A percentile compares a stretch with the other conserved stretches of the same genome.
These are phyloP conservation scores for Paramecium bursaria DNA, from an alignment of 73 alveolate species.

Conservation along the genomic window DNA sequence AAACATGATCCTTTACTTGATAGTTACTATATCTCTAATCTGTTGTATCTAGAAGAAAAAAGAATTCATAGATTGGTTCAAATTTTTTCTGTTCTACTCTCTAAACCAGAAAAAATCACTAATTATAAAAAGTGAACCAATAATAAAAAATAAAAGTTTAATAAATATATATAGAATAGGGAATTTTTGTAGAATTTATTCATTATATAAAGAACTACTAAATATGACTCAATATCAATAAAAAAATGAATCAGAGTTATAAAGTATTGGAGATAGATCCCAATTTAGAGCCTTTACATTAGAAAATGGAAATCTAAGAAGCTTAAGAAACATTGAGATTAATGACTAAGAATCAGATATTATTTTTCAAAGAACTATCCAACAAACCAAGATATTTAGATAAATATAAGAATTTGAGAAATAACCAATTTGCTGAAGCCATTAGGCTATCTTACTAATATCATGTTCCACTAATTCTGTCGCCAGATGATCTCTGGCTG, in stretches of 20 bases:
- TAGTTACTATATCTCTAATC: constrained; percentile 26
- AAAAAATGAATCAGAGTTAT: too few relatives aligned
- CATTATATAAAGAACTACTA: too few relatives aligned
- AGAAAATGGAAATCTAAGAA: too few relatives aligned
- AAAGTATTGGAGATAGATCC: too few relatives aligned
- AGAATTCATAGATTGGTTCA: neutral
- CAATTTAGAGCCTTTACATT: too few relatives aligned
- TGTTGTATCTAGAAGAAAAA: constrained; percentile 45
- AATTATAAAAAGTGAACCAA: constrained; percentile 27
- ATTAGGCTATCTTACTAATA: constrained; percentile 41
- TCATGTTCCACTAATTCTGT: constrained; percentile 51
- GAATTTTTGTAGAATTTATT: too few relatives aligned
- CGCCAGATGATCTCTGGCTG: constrained; percentile 68
- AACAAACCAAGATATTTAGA: too few relatives aligned
- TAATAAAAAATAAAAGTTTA: neutral
- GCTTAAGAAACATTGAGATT: too few relatives aligned
- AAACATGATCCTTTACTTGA: constrained; percentile 12
- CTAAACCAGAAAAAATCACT: constrained; percentile 32
- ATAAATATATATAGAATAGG: constrained; percentile 3
- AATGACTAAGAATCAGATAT: too few relatives aligned
- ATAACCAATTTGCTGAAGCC: constrained; percentile 10
- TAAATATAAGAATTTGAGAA: neutral
- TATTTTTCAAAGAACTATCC: too few relatives aligned
- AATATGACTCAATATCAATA: too few relatives aligned
- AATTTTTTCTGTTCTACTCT: neutral